Conservation (phyloP, 2,329 filamentous ascomycete species). For the Botrytis fragariae region DNA sequence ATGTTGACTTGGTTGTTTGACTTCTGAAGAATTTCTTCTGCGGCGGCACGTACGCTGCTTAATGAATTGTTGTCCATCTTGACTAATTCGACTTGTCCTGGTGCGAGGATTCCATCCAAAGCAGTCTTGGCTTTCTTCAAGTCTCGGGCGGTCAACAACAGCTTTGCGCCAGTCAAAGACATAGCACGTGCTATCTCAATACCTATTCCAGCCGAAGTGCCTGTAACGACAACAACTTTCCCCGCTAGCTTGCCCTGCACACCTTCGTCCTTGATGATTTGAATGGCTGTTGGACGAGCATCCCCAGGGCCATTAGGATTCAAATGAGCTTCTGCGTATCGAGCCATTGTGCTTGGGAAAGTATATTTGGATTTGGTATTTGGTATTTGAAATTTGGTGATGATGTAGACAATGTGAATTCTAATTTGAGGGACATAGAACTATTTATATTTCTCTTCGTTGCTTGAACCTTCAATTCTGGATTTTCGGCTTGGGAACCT, state of each 20-base stretch:
- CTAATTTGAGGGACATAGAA: neutral
- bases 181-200: constrained; percentile 43
- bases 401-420: neutral
- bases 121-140: neutral
- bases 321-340: constrained; percentile 17
- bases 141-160: constrained; percentile 35
- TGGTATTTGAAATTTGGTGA: neutral
- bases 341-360: neutral
- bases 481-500: neutral
- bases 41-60: constrained; percentile 17
- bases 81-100: neutral
- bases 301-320: constrained; percentile 34
- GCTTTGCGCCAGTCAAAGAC: constrained; percentile 40
- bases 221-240: constrained; percentile 41
- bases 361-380: neutral
- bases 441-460: neutral
- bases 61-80: neutral
- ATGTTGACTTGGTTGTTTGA: constrained; percentile 35
- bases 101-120: neutral
- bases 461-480: neutral
- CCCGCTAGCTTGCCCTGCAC: constrained; percentile 29
- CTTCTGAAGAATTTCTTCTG: constrained; percentile 31
- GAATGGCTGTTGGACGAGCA: constrained; percentile 37
- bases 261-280: constrained; percentile 39
- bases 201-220: constrained; percentile 43